Base-by-base conservation (phyloP, 495 filamentous ascomycete species). In the Wilcoxina mikolae region DNA sequence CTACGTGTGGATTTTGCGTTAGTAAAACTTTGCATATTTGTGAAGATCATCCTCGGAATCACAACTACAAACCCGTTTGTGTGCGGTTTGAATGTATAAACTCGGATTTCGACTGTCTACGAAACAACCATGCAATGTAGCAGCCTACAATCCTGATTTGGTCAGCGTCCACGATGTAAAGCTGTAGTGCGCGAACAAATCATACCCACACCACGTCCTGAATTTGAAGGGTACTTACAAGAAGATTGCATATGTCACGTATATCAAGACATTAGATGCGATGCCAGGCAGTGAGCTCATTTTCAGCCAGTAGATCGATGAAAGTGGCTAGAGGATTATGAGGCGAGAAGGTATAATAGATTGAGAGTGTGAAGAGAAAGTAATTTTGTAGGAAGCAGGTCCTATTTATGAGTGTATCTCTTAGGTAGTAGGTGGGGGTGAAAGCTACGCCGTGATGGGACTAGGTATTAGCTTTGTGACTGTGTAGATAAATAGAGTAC, bases 181-280 rank as follows among this genome's bases (percentile, higher is more conserved):
- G 17, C 23, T 51, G 56, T 23, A 60, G 54, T 51, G 22, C 10
- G 2, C 22, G 11, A 38, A 20, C 39, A 22, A 5, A 28, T 51
- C 23, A 47, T 11, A 22, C 11, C 20, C 25, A 15, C 28, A 31
- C 0, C 11, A 10, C 26, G 15, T 2, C 7, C 4, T 25, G 26
- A 23, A 48, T n/a, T 25, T 54, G 20, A 25, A 12, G 43, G 46
- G 24, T 53, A 65, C 78, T 56, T 70, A 87, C 83, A 87, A 68
- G 65, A 87, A 87, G 18, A 72, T 69, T 25, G 71, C 78, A 69
- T 86, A 87, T 23, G 82, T 82, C 18, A 81, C 66, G 60, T 86
- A 87, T 62, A 87, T 81, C 54, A 87, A 71, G 64, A 81, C 81
- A 70, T 87, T 83, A 12, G 83, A 85, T 62, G 80, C 81, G 5